A percentile compares a stretch with the other conserved stretches of the same genome.
These are phyloP conservation scores for Rehmannia glutinosa DNA, from an alignment of 257 asterid species.

Conservation along the genomic window DNA sequence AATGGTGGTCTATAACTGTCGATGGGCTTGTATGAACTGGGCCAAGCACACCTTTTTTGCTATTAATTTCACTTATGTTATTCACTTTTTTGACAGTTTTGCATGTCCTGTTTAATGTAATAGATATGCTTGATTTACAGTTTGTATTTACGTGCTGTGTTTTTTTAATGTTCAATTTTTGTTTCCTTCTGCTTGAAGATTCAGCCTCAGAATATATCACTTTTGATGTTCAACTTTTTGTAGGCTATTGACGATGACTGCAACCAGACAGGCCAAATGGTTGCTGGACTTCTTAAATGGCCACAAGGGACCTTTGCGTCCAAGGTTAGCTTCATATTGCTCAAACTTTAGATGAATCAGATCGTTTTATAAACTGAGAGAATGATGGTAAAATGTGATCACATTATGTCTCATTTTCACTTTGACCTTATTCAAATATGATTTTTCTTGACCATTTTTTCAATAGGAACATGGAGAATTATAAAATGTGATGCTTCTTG, in stretches of 20 bases:
- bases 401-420: no score
- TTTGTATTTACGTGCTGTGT: neutral
- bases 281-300: slow-evolving; percentile 84
- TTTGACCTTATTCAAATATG: neutral
- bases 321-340: slow-evolving; percentile 42
- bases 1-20: no score
- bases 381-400: neutral
- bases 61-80: no score
- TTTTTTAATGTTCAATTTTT: neutral
- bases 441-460: neutral
- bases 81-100: neutral
- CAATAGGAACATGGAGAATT: neutral
- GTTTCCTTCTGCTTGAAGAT: neutral
- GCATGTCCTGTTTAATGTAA: neutral
- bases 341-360: neutral
- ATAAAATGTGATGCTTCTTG: neutral
- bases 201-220: neutral
- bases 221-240: slow-evolving; percentile 10
- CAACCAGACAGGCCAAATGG: slow-evolving; percentile 84
- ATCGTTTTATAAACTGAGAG: neutral
- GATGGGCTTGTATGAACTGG: no score
- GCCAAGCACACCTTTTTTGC: no score
- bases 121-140: neutral
- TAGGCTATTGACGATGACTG: slow-evolving; percentile 80
- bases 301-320: slow-evolving; percentile 88